A percentile compares a stretch with the other conserved stretches of the same genome.
Conservation (phyloP, 768 basidiomycete species). For the Kwoniella pini region DNA sequence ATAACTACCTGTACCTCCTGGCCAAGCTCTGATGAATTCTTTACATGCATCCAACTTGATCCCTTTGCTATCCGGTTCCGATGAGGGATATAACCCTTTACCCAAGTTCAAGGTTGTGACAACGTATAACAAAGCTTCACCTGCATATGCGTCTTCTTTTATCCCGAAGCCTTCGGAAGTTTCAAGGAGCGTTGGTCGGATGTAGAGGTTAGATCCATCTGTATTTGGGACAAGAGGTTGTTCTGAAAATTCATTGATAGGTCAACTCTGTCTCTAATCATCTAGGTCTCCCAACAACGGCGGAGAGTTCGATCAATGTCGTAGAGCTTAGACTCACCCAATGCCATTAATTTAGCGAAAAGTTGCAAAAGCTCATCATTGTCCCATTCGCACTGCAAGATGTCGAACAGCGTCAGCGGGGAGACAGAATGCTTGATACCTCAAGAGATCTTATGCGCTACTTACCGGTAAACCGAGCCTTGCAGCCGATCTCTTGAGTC, state of each 20-base stretch:
- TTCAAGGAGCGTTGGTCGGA: constrained; percentile 47
- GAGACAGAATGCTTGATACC: not conserved
- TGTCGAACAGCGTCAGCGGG: not conserved
- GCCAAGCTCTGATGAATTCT: constrained; percentile 78
- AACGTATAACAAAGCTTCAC: constrained; percentile 43
- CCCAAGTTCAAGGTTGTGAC: constrained; percentile 44
- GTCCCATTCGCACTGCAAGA: constrained; percentile 40
- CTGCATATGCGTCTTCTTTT: constrained; percentile 44
- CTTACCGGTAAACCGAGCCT: constrained; percentile 45
- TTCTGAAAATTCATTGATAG: constrained; percentile 18
- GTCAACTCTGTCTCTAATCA: too few relatives aligned
- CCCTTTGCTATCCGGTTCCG: constrained; percentile 61
- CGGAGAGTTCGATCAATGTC: too few relatives aligned
- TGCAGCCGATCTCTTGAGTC: constrained; percentile 68
- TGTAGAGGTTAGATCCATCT: constrained; percentile 48
- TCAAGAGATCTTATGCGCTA: not conserved
- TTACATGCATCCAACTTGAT: constrained; percentile 80
- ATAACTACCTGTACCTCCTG: constrained; percentile 87
- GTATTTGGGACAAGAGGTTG: constrained; percentile 36
- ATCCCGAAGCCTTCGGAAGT: constrained; percentile 47
- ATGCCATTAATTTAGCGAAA: constrained; percentile 42
- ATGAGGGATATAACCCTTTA: constrained; percentile 32
- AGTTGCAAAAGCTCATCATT: constrained; percentile 44
- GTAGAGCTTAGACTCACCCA: constrained; percentile 37
- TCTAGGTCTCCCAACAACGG: too few relatives aligned